A percentile compares a stretch with the other conserved stretches of the same genome.
Evolutionary conservation across 2,329 filamentous ascomycete species (phyloP).

Genomic region (Monosporascus sp.): DNA sequence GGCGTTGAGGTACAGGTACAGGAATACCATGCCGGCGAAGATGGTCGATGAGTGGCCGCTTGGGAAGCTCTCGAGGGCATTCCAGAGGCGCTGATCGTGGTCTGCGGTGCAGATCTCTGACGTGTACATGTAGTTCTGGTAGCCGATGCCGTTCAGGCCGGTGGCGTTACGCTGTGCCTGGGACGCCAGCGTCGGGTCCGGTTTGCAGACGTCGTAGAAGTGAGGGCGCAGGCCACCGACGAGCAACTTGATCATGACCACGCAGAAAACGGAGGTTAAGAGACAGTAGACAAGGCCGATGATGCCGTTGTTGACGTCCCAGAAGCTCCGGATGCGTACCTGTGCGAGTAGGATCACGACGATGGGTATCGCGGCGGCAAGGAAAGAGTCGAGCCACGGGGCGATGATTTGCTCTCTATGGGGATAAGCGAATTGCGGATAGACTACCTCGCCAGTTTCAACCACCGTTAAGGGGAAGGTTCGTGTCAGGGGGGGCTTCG

Average conservation of each 20-base stretch:
- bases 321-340: conserved; percentile 50
- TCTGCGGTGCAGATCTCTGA: conserved; percentile 54
- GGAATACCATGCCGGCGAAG: conserved; percentile 57
- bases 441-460: conserved; percentile 54
- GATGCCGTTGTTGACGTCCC: conserved; percentile 57
- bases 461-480: conserved; percentile 58
- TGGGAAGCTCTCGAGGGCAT: conserved; percentile 60
- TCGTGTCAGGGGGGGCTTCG: conserved; percentile 48
- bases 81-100: conserved; percentile 49
- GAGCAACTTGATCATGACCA: conserved; percentile 61
- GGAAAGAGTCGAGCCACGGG: conserved; percentile 50
- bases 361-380: conserved; percentile 54
- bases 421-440: conserved; percentile 60
- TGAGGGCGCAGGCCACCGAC: conserved; percentile 60
- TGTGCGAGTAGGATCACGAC: conserved; percentile 51
- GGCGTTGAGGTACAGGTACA: conserved; percentile 64
- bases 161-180: conserved; percentile 27
- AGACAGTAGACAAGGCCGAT: conserved; percentile 57
- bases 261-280: conserved; percentile 55
- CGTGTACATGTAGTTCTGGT: conserved; percentile 57
- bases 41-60: conserved; percentile 63
- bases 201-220: conserved; percentile 60
- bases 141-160: conserved; percentile 43
- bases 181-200: conserved; percentile 38
- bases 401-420: conserved; percentile 57